phyloP scores from a whole-genome alignment of 345 rosid species.

The Salix udensis region DNA sequence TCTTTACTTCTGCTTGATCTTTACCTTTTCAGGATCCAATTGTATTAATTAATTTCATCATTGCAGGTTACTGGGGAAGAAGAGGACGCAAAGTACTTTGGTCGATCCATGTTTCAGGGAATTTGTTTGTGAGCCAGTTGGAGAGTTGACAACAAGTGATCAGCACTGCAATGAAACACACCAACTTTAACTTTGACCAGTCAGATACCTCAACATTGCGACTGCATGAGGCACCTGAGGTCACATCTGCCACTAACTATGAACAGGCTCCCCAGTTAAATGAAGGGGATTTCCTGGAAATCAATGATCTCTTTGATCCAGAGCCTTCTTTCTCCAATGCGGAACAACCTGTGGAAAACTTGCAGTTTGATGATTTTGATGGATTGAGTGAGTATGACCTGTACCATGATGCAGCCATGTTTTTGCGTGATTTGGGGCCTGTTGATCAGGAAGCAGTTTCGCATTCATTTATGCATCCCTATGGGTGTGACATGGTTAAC shows the following conservation, averaged over 20 bases:
- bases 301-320: conserved; percentile 56
- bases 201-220: conserved; percentile 35
- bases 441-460: conserved; percentile 27
- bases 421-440: conserved; percentile 40
- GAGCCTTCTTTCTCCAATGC: conserved; percentile 25
- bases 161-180: conserved; percentile 18
- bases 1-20: neutral
- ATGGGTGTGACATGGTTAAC: conserved; percentile 21
- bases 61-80: conserved; percentile 32
- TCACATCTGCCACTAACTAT: conserved; percentile 22
- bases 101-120: conserved; percentile 31
- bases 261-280: conserved; percentile 9
- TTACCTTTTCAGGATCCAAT: neutral
- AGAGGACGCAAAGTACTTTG: conserved; percentile 41
- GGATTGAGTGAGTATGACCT: conserved; percentile 47
- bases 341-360: conserved; percentile 26
- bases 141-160: conserved; percentile 5
- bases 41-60: neutral
- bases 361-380: conserved; percentile 33
- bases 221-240: conserved; percentile 34
- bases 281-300: conserved; percentile 68
- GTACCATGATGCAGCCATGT: conserved; percentile 47
- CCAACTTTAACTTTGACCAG: conserved; percentile 27
- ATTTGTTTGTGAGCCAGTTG: conserved; percentile 22
- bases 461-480: neutral